Base-by-base conservation (phyloP, 805 yeast genomes). In the Citeromyces matritensis region DNA sequence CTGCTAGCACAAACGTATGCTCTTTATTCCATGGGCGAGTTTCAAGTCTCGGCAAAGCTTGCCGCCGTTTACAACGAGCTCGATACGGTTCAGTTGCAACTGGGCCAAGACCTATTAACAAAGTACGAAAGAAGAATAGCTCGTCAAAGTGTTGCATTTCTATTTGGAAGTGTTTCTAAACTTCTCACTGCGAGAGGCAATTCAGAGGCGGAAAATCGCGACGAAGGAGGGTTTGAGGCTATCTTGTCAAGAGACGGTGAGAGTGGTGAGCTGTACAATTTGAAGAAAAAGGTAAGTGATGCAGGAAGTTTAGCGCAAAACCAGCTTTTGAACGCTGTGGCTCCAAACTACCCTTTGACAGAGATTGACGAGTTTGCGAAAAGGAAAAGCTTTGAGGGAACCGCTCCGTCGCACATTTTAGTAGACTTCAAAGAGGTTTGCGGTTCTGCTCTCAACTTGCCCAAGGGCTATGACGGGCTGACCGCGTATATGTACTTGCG, bases 371-470 rank as follows among this genome's bases (percentile, higher is more conserved):
- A 17, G 21, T 17, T 17, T 17, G 21, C 6, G 21, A 17, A 17
- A 17, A 17, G 21, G 21, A 17, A 17, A 17, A 17, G 21, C 21
- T 17, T 17, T 17, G 21, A 17, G 7, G 21, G 21, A 17, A 17
- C 21, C 7, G 21, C 21, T 17, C 71, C 78, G 2, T 63, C 75
- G 4, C 85, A 81, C 47, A 69, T 83, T 34, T 51, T 82, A 48
- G 82, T 80, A 29, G 91, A 80, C 48, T 77, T 82, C 50, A 74
- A 75, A 45, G 66, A 80, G 26, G 82, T 80, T 25, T 55, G 60
- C 12, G 71, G 71, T 29, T 63, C 81, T 2, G 63, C 79, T 0
- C 58, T 58, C 15, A 57, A 69, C 39, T 63, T 67, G 35, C 85
- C 85, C 15, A 67, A 69, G 33, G 82, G 80, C 2, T 75, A 71